Evolutionary conservation across 2,329 filamentous ascomycete species (phyloP).

Genomic region (Aureobasidium musti): DNA sequence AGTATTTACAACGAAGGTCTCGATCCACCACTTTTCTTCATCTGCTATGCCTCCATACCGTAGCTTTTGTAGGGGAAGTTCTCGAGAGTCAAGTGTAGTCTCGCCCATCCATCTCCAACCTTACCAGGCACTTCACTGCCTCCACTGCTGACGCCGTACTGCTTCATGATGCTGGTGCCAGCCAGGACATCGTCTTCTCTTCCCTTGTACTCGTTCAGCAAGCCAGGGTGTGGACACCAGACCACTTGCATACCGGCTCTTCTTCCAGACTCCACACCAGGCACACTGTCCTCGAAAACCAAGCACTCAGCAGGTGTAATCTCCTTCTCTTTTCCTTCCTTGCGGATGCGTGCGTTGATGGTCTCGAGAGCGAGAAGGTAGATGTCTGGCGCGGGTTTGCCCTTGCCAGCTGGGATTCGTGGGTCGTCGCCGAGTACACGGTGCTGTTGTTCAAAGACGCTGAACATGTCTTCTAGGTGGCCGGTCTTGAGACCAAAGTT

Average conservation of each 20-base stretch:
- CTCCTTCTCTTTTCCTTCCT: constrained; percentile 59
- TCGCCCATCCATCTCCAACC: constrained; percentile 63
- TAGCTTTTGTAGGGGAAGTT: constrained; percentile 62
- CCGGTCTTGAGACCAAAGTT: constrained; percentile 78
- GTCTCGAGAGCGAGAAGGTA: constrained; percentile 82
- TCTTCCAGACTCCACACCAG: constrained; percentile 85
- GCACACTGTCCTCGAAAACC: constrained; percentile 94
- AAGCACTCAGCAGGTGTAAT: constrained; percentile 85
- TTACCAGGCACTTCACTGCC: constrained; percentile 52
- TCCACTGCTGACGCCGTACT: constrained; percentile 44
- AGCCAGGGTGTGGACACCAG: constrained; percentile 82
- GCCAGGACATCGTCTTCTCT: constrained; percentile 81
- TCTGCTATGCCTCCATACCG: constrained; percentile 50
- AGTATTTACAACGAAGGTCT: constrained; percentile 2
- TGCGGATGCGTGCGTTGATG: constrained; percentile 71
- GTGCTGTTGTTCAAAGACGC: constrained; percentile 65
- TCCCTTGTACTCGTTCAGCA: constrained; percentile 74
- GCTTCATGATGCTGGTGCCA: constrained; percentile 69
- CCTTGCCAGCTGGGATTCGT: constrained; percentile 74
- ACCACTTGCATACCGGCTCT: constrained; percentile 93
- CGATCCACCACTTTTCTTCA: constrained; percentile 9
- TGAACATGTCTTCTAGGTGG: constrained; percentile 56
- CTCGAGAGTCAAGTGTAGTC: constrained; percentile 56
- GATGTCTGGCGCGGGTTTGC: constrained; percentile 94
- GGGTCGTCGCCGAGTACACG: constrained; percentile 83